A percentile compares a stretch with the other conserved stretches of the same genome.
phyloP scores from a whole-genome alignment of 2,329 filamentous ascomycete species.

The Cladophialophora exuberans region DNA sequence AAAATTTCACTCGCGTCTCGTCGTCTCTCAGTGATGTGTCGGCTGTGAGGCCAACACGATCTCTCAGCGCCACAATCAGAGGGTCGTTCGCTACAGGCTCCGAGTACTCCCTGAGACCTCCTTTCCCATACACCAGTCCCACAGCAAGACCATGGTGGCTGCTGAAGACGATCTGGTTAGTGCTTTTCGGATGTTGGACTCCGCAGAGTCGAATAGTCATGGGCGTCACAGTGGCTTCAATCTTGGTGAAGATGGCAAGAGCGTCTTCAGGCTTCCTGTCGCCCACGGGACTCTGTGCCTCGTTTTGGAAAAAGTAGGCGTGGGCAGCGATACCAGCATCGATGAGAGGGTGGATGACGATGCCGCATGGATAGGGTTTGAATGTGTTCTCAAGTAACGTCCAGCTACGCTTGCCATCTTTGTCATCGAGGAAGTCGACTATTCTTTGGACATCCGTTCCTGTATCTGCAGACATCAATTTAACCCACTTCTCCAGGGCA shows the following conservation, averaged over 20 bases:
- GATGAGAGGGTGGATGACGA: constrained; percentile 60
- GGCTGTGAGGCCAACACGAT: neutral
- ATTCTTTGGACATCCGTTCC: neutral
- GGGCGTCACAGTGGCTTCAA: constrained; percentile 10
- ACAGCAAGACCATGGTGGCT: constrained; percentile 11
- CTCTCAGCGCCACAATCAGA: neutral
- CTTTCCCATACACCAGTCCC: constrained; percentile 3
- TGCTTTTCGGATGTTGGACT: neutral
- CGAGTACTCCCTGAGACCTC: constrained; percentile 6
- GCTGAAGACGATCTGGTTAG: constrained; percentile 9
- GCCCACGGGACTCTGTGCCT: neutral
- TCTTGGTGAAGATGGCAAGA: neutral
- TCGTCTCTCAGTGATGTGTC: neutral
- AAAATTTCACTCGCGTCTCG: constrained; percentile 1
- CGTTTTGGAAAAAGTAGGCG: constrained; percentile 2
- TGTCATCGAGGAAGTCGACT: neutral
- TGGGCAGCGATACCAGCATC: constrained; percentile 55
- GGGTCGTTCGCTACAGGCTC: constrained; percentile 1
- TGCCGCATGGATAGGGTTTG: constrained; percentile 61
- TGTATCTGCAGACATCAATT: neutral
- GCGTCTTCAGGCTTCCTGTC: neutral
- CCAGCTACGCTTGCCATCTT: constrained; percentile 1
- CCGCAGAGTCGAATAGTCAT: constrained; percentile 15
- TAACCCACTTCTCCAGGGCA: constrained; percentile 1
- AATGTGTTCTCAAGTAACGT: constrained; percentile 52